Percentiles rank a stretch among this genome's conserved stretches.
Conservation (phyloP, 805 yeast genomes). For the Candida ficus region DNA sequence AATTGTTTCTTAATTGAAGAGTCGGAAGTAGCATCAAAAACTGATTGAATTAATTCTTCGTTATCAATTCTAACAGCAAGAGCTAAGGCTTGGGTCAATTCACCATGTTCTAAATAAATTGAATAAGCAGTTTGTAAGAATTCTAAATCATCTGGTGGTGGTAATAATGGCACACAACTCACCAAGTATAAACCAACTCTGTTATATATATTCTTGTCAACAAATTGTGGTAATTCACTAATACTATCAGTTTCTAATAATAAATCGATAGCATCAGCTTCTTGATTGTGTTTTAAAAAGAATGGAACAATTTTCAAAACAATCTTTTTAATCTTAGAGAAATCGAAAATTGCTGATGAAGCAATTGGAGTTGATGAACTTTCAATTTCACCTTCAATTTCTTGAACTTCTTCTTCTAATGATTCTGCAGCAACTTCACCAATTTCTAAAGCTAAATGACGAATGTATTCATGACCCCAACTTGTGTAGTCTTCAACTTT, state of each 20-base stretch:
- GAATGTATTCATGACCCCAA: conserved; percentile 98
- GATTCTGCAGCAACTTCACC: conserved; percentile 76
- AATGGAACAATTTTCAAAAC: conserved; percentile 79
- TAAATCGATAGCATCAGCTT: conserved; percentile 96
- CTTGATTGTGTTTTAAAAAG: conserved; percentile 92
- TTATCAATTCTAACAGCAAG: conserved; percentile 88
- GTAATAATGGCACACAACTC: conserved; percentile 91
- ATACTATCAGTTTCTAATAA: conserved; percentile 85
- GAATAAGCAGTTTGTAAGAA: conserved; percentile 85
- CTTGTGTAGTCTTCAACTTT: conserved; percentile 55
- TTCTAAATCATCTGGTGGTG: conserved; percentile 88
- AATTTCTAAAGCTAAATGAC: conserved; percentile 92
- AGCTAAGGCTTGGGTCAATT: conserved; percentile 84
- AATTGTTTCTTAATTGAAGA: conserved; percentile 76
- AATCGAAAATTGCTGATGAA: conserved; percentile 23
- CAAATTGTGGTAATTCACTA: conserved; percentile 75
- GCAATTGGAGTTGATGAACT: conserved; percentile 2
- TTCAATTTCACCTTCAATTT: conserved; percentile 12
- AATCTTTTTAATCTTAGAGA: conserved; percentile 49
- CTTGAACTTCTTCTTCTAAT: conserved; percentile 33
- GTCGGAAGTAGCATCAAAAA: conserved; percentile 78
- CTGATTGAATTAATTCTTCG: conserved; percentile 68
- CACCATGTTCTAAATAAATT: conserved; percentile 73
- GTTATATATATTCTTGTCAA: conserved; percentile 76
- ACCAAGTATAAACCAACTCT: conserved; percentile 94